Evolutionary conservation across 768 basidiomycete species (phyloP), one percentile per base, ranked within the genome.

Genomic region (Lyophyllum shimeji): DNA sequence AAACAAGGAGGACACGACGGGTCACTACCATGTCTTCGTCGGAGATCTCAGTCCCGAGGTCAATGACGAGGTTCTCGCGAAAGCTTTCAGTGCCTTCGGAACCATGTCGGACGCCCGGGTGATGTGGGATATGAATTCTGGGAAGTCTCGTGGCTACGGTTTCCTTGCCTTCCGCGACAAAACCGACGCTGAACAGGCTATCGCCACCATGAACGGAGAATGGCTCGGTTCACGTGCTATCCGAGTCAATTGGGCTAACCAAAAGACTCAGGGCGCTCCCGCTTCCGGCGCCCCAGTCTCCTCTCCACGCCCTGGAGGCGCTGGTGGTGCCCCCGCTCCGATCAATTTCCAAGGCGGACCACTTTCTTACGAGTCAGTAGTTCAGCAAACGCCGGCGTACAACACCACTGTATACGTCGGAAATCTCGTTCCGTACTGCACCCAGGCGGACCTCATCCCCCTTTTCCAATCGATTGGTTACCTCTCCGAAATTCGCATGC

Each of bases 61-160:
- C 69, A 98, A 94, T 71, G 97, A 99, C 66, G 95, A 95, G 17
- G 93, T 98, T 52, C 86, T 99, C 60, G 89, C 78, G 55, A 98
- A 98, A 77, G 97, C 97, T 7, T 99, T 99, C 80, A 87, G 85
- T 65, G 96, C 96, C 37, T 99, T 99, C 70, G 95, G 95, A 29
- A 90, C 90, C 58, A 82, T 99, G 75, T 95, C 93, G 50, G 97
- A 99, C 73, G 96, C 96, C 48, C 86, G 97, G 31, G 97, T 98
- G 58, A 98, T 98, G 96, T 98, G 96, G 96, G 97, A 99, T 71
- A 98, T 98, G 94, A 97, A 95, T 76, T 96, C 95, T 51, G 97
- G 97, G 59, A 98, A 98, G 78, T 93, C 90, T 67, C 89, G 96
- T 66, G 96, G 96, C 40, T 98, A 98, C 69, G 95, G 96, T 49